Base-by-base conservation (phyloP, 2,329 filamentous ascomycete genomes). In the Exophiala mesophila region DNA sequence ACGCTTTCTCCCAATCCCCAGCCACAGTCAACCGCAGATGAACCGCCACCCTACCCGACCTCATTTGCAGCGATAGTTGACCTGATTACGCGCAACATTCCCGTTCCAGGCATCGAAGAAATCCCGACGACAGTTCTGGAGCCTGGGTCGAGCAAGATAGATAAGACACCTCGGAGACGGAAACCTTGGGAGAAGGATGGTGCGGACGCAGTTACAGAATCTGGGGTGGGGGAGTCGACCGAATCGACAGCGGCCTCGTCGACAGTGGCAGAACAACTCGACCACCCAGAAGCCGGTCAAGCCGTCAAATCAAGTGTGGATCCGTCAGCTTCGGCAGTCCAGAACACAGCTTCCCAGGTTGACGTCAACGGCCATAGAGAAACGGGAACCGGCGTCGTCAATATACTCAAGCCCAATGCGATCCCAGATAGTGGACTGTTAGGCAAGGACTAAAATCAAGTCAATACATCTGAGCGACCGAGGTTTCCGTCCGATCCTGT, bases 1-100 rank as follows among this genome's bases (percentile, higher is more conserved):
- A n/a, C n/a, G n/a, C n/a, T n/a, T n/a, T n/a, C n/a, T n/a, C n/a
- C n/a, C n/a, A n/a, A n/a, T n/a, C n/a, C n/a, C n/a, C n/a, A n/a
- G n/a, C n/a, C n/a, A n/a, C n/a, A n/a, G n/a, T n/a, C n/a, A n/a
- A n/a, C n/a, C n/a, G n/a, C n/a, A n/a, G n/a, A n/a, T n/a, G 10
- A 41, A 26, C 71, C 77, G 33, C 83, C 87, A 26, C 76, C 78
- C 1, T 94, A 94, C 56, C 88, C 88, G 3, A 82, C 81, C 36
- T 83, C 80, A 1, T 95, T 96, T 63, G 83, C 85, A 5, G 81
- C 90, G 53, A 88, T 96, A 49, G 82, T 94, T 41, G 83, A 87
- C 57, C 76, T 94, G 41, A 85, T 96, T 40, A 85, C 86, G 17
- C 82, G 80, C 19, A 88, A 88, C 39, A 80, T 87, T 55, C 82